A percentile compares a stretch with the other conserved stretches of the same genome.
These are phyloP conservation scores for Diversispora eburnea DNA, from an alignment of 192 early-diverging fungal species.

Conservation along the genomic window DNA sequence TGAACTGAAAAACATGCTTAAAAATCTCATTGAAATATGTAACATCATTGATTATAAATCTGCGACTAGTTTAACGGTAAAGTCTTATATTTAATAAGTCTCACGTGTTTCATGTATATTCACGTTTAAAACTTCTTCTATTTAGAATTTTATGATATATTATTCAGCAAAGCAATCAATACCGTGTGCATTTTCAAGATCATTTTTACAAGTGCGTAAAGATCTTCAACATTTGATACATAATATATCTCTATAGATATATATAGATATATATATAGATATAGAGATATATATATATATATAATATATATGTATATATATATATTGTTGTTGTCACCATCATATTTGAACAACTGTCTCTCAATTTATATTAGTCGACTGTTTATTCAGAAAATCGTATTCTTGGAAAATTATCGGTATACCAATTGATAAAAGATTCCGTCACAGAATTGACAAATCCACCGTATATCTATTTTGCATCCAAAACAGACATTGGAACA, in stretches of 20 bases:
- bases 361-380: constrained; percentile 11
- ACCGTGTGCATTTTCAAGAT: constrained; percentile 54
- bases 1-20: constrained; percentile 39
- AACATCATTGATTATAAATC: constrained; percentile 42
- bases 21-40: constrained; percentile 38
- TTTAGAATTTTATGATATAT: constrained; percentile 51
- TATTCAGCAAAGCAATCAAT: constrained; percentile 44
- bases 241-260: constrained; percentile 11
- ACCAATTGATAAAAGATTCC: constrained; percentile 28
- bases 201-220: constrained; percentile 44
- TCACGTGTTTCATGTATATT: neutral
- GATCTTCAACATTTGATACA: constrained; percentile 31
- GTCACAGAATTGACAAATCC: constrained; percentile 26
- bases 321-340: neutral
- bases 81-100: neutral
- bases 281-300: too few species aligned
- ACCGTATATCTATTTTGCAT: constrained; percentile 19
- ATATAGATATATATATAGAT: neutral
- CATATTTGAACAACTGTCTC: neutral
- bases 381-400: constrained; percentile 26
- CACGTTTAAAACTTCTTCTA: neutral
- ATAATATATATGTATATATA: neutral
- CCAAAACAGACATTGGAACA: neutral
- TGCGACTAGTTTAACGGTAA: constrained; percentile 45
- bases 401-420: constrained; percentile 21